Conservation (phyloP, 306 rosid species). For the Potentilla sterilis region DNA sequence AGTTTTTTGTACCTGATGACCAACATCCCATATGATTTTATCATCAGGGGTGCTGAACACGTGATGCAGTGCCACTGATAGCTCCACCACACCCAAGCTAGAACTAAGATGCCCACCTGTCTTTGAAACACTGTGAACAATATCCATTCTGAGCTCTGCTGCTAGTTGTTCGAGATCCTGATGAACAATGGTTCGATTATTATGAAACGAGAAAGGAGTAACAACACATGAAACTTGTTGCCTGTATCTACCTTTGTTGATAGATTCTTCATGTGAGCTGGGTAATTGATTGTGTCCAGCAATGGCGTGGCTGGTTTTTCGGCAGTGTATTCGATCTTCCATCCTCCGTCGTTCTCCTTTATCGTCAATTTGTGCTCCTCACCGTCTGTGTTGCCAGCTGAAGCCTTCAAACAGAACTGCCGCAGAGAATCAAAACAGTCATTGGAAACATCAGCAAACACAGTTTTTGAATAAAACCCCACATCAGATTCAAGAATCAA, state of each 20-base stretch:
- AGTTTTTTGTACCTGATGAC: slow-evolving; percentile 67
- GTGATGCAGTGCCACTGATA: slow-evolving; percentile 80
- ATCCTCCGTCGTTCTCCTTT: slow-evolving; percentile 48
- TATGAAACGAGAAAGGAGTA: not conserved
- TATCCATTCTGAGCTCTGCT: slow-evolving; percentile 78
- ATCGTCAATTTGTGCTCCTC: slow-evolving; percentile 37
- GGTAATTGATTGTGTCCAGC: slow-evolving; percentile 76
- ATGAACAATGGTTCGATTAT: not conserved
- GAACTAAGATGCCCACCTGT: slow-evolving; percentile 93
- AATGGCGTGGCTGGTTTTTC: slow-evolving; percentile 73
- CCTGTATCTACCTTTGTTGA: slow-evolving; percentile 44
- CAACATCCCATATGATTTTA: slow-evolving; percentile 96
- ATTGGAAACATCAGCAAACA: slow-evolving; percentile 14
- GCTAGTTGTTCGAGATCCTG: slow-evolving; percentile 87
- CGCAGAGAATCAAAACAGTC: slow-evolving; percentile 8
- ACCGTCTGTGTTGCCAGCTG: slow-evolving; percentile 33
- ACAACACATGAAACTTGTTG: not conserved
- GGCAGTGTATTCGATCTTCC: slow-evolving; percentile 54
- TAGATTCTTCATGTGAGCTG: slow-evolving; percentile 81
- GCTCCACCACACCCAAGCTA: slow-evolving; percentile 91
- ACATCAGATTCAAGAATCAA: slow-evolving; percentile 1
- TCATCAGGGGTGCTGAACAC: slow-evolving; percentile 83
- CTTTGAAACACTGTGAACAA: slow-evolving; percentile 60
- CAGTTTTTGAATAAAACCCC: not conserved
- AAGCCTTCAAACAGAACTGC: slow-evolving; percentile 62